Percentiles rank a stretch among this genome's conserved stretches.
These are phyloP conservation scores for Saccharomycopsis crataegensis DNA, from an alignment of 1,139 yeast genomes.

Conservation along the genomic window DNA sequence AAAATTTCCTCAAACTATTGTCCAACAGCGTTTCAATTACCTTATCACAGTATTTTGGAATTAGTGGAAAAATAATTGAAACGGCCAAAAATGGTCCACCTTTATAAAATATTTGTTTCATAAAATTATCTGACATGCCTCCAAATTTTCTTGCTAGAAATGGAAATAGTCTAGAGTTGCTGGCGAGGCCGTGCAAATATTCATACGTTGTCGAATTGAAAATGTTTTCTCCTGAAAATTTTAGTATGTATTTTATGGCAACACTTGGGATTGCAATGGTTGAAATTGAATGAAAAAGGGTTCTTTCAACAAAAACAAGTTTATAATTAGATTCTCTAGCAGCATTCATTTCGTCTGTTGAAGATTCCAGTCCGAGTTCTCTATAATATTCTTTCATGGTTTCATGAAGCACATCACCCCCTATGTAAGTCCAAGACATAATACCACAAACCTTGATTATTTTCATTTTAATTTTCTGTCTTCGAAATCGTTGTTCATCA, in stretches of 20 bases:
- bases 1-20: background rate
- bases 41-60: constrained; percentile 6
- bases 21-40: background rate
- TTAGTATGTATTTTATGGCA: constrained; percentile 3
- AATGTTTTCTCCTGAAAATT: background rate
- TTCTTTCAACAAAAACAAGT: constrained; percentile 7
- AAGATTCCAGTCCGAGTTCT: no score
- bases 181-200: no score
- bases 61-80: constrained; percentile 10
- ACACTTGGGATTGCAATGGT: constrained; percentile 5
- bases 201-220: background rate
- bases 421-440: constrained; percentile 10
- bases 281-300: constrained; percentile 8
- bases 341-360: background rate
- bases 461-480: background rate
- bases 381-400: constrained; percentile 5
- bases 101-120: background rate
- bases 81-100: constrained; percentile 11
- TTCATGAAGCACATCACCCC: constrained; percentile 6
- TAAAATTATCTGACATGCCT: no score
- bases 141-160: no score
- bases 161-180: no score
- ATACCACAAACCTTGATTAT: constrained; percentile 1
- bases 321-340: background rate
- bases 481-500: background rate